These are phyloP conservation scores for Xylaria sp. DNA, from an alignment of 2,329 filamentous ascomycete genomes.

Conservation along the genomic window DNA sequence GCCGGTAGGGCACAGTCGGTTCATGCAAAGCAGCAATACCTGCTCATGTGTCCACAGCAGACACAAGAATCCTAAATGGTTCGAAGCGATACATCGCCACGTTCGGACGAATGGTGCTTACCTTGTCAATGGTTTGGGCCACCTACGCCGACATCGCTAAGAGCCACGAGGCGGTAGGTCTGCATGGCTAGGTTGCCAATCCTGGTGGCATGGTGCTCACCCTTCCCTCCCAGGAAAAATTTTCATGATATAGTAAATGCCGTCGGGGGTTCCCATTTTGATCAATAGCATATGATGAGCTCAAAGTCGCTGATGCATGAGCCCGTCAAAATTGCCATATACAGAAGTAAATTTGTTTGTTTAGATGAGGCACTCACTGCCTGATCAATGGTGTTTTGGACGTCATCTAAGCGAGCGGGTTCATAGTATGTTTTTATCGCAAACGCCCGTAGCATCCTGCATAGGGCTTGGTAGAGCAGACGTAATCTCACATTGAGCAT, in stretches of 20 bases:
- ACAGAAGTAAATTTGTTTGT: slow-evolving; percentile 6
- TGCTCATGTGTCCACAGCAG: slow-evolving; percentile 2
- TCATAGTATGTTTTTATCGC: slow-evolving; percentile 10
- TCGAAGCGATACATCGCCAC: slow-evolving; percentile 28
- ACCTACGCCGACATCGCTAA: slow-evolving; percentile 27
- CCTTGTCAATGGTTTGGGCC: background rate
- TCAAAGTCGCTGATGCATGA: slow-evolving; percentile 1
- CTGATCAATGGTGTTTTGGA: slow-evolving; percentile 13
- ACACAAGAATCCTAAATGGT: slow-evolving; percentile 15
- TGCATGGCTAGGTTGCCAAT: background rate
- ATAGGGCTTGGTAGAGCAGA: background rate
- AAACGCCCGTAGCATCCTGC: slow-evolving; percentile 6
- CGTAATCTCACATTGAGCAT: slow-evolving; percentile 22
- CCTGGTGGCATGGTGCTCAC: background rate
- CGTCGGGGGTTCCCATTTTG: background rate
- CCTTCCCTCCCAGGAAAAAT: background rate
- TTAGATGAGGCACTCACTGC: background rate
- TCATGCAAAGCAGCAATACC: slow-evolving; percentile 26
- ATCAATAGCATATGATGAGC: slow-evolving; percentile 6
- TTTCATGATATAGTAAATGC: background rate
- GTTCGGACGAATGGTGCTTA: slow-evolving; percentile 31
- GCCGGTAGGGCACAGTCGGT: slow-evolving; percentile 22
- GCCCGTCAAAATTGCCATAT: slow-evolving; percentile 8
- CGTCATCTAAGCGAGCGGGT: slow-evolving; percentile 11
- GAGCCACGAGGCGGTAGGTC: slow-evolving; percentile 16